Evolutionary conservation across 208 protist genomes (phyloP).

Genomic region (Acanthamoeba sp.): DNA sequence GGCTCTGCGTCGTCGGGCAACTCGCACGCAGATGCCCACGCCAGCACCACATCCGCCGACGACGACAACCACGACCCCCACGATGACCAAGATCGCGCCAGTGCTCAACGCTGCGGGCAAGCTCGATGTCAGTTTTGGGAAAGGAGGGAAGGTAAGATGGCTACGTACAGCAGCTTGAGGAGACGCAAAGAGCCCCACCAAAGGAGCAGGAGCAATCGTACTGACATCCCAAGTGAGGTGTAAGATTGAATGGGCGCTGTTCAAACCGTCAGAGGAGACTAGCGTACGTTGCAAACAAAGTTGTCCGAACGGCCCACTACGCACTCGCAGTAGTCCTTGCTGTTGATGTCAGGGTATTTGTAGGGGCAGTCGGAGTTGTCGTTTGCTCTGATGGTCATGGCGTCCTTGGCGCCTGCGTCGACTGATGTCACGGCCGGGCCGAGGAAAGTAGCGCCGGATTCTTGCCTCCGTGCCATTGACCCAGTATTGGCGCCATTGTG

Average conservation of each 20-base stretch:
- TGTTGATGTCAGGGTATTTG: not conserved
- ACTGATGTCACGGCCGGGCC: not conserved
- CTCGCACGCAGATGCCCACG: not conserved
- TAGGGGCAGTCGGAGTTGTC: not conserved
- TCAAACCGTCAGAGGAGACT: not conserved
- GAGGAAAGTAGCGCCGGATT: no score
- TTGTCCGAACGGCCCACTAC: conserved; percentile 34
- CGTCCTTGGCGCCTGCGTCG: not conserved
- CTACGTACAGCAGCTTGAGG: not conserved
- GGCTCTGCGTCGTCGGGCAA: not conserved
- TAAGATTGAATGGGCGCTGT: not conserved
- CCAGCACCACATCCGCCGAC: not conserved
- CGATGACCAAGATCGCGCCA: not conserved
- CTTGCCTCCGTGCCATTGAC: no score
- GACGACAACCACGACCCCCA: not conserved
- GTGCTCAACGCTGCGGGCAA: not conserved
- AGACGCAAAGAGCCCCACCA: not conserved
- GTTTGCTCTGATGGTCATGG: not conserved
- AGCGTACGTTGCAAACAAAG: conserved; percentile 22
- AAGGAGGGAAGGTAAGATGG: not conserved
- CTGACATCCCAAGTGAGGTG: not conserved
- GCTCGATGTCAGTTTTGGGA: no score
- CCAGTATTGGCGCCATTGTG: not conserved
- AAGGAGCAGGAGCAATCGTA: not conserved
- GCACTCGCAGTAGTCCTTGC: conserved; percentile 53